Base-by-base conservation (phyloP, 2,329 filamentous ascomycete genomes). In the Dothistroma pini region DNA sequence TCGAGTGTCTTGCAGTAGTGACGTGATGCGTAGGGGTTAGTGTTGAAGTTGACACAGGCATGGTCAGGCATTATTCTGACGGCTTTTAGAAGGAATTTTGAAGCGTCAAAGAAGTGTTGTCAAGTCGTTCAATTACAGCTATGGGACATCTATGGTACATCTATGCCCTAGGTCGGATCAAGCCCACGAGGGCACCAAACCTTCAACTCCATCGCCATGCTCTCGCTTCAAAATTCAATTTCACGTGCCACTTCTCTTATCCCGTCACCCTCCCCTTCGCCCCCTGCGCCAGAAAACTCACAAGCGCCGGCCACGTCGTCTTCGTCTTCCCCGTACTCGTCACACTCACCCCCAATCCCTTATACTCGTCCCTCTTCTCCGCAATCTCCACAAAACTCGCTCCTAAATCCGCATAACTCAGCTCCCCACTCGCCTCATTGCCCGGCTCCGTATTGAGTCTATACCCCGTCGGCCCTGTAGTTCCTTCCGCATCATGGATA, bases 311-410 rank as follows among this genome's bases (percentile, higher is more conserved):
- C 0, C 84, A 97, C 0, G 93, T 93, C 19, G 86, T 96, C 76
- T 89, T 90, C 56, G 91, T 99, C 58, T 99, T 99, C 77, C 85
- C 97, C 75, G 93, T 95, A 0, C 83, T 99, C 9, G 96, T 96
- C 72, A 93, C 48, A 10, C 21, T 29, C 22, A 51, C 48, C 19
- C 48, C 48, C 21, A 25, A n/a, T 9, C 48, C 48, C 19, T 25
- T 29, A 29, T 51, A 51, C 21, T 51, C 48, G 21, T 51, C 19
- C 29, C 48, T 25, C 16, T 21, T 25, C 21, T 51, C 48, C 4
- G 48, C 48, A 29, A 51, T 51, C 21, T 51, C 48, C 19, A 25
- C 48, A 29, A 25, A 29, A 31, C 4, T 5, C 6, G 48, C 48
- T 4, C 48, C 48, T 8, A 51, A 19, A 29, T 51, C 48, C 29